A percentile compares a stretch with the other conserved stretches of the same genome.
phyloP scores from a whole-genome alignment of 306 rosid species.

The Malus sylvestris region DNA sequence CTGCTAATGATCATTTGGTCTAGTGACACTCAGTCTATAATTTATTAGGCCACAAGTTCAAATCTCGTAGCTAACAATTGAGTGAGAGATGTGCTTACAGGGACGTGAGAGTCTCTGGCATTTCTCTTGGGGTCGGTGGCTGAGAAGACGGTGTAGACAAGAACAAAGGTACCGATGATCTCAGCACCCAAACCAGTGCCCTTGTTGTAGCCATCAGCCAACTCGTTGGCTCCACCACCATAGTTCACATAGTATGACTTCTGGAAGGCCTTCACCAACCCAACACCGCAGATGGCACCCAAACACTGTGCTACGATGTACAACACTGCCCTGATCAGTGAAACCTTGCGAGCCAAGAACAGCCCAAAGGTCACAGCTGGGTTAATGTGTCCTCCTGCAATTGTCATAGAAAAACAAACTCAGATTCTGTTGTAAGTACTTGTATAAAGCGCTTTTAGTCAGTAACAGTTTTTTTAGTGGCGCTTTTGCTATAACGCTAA shows the following conservation, averaged over 20 bases:
- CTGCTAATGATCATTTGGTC: too few relatives aligned
- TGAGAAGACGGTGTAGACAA: slow-evolving; percentile 94
- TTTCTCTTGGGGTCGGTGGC: slow-evolving; percentile 93
- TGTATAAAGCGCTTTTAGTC: not conserved
- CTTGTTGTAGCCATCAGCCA: slow-evolving; percentile 43
- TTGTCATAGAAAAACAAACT: not conserved
- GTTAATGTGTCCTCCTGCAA: slow-evolving; percentile 82
- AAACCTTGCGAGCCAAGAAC: slow-evolving; percentile 68
- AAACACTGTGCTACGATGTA: slow-evolving; percentile 67
- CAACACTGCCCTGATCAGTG: slow-evolving; percentile 56
- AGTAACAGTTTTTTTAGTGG: not conserved
- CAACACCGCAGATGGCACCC: slow-evolving; percentile 77
- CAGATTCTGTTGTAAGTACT: not conserved
- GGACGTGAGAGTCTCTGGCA: slow-evolving; percentile 94
- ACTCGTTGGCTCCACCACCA: slow-evolving; percentile 58
- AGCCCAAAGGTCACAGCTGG: slow-evolving; percentile 91
- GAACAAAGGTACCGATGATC: slow-evolving; percentile 91
- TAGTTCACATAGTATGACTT: slow-evolving; percentile 38
- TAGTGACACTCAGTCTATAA: not conserved
- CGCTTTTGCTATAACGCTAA: not conserved
- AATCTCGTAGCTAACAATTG: not conserved
- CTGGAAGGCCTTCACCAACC: slow-evolving; percentile 77
- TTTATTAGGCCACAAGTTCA: not conserved
- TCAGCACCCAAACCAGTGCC: slow-evolving; percentile 89
- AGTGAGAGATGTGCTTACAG: slow-evolving; percentile 40